Conservation (phyloP, 2,329 filamentous ascomycete species). For the Xylaria sp. region DNA sequence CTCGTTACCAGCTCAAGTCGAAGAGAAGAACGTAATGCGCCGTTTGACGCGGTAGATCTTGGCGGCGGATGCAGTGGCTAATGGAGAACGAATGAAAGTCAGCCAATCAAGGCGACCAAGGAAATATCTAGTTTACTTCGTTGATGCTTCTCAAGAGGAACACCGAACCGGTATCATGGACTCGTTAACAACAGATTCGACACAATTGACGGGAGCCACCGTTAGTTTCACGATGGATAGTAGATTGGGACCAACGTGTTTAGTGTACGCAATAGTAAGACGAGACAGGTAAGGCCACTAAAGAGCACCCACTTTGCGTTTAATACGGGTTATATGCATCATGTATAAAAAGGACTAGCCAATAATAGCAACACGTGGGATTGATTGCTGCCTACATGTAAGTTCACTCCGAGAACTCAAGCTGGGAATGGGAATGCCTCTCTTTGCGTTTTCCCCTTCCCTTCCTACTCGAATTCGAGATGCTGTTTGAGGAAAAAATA, state of each 20-base stretch:
- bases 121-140: constrained; percentile 7
- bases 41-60: constrained; percentile 11
- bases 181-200: constrained; percentile 21
- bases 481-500: too few relatives aligned
- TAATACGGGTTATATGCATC: neutral
- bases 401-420: too few relatives aligned
- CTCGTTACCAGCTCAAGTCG: constrained; percentile 4
- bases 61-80: neutral
- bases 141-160: constrained; percentile 13
- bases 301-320: neutral
- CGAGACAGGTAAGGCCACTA: neutral
- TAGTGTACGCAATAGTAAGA: constrained; percentile 10
- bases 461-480: too few relatives aligned
- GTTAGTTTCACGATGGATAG: constrained; percentile 15
- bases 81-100: constrained; percentile 21
- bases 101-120: constrained; percentile 34
- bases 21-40: constrained; percentile 25
- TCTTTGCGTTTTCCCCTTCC: too few relatives aligned
- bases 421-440: too few relatives aligned
- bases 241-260: constrained; percentile 22
- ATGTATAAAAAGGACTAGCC: neutral
- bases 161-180: constrained; percentile 25
- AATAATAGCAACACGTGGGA: neutral
- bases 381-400: constrained; percentile 38
- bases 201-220: constrained; percentile 7